Percentiles rank a stretch among this genome's conserved stretches.
These are phyloP conservation scores for Aspergillus sp. DNA, from an alignment of 2,329 filamentous ascomycete species.

Conservation along the genomic window DNA sequence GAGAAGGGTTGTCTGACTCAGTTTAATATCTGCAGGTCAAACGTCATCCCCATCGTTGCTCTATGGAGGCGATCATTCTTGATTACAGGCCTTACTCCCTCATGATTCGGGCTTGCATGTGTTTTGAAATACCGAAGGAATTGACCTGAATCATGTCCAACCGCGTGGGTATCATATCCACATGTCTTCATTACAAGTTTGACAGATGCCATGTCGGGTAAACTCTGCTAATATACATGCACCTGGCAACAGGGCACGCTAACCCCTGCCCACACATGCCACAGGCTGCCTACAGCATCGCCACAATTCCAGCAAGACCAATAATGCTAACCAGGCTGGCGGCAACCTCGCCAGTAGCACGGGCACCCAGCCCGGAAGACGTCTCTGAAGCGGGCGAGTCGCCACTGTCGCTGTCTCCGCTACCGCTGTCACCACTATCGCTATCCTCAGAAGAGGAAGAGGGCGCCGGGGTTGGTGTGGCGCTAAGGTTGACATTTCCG, in stretches of 20 bases:
- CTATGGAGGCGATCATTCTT: neutral
- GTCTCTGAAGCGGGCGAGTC: neutral
- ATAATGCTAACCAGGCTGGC: neutral
- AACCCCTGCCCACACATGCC: neutral
- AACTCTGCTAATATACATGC: slow-evolving; percentile 5
- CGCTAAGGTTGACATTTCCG: slow-evolving; percentile 9
- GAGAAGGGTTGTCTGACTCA: neutral
- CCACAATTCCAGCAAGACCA: slow-evolving; percentile 1
- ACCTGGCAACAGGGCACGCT: neutral
- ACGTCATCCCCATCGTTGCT: neutral
- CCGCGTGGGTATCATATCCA: neutral
- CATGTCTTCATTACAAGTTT: neutral
- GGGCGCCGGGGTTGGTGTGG: neutral
- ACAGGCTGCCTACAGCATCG: slow-evolving; percentile 1
- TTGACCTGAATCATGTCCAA: neutral
- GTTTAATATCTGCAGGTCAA: neutral
- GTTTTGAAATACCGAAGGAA: neutral
- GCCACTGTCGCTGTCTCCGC: neutral
- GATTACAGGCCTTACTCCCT: no score
- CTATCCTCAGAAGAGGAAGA: neutral
- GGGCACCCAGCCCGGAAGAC: slow-evolving; percentile 1
- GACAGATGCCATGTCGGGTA: neutral
- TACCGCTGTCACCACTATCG: neutral
- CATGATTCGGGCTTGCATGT: neutral
- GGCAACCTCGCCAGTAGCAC: slow-evolving; percentile 14